Base-by-base conservation (phyloP, 148 eudicot genomes). In the Rhododendron molle region DNA sequence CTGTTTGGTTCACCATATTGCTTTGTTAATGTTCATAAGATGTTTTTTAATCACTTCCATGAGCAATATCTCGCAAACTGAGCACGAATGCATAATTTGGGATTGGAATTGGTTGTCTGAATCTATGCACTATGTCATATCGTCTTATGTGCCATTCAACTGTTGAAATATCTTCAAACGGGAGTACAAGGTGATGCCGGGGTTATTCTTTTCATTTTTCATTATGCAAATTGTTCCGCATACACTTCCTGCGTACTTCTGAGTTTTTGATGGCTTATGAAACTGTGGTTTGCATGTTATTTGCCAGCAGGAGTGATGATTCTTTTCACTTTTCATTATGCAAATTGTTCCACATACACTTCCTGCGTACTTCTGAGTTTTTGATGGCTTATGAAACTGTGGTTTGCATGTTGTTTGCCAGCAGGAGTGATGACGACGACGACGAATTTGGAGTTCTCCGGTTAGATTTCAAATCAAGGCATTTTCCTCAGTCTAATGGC, bases 381-480 rank as follows among this genome's bases (percentile, higher is more conserved):
- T 58, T 11, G 7, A 7, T 85, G 18, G 20, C 16, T 50, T 43
- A 76, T 84, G 40, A 79, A 18, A 83, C 85, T 81, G 40, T 23
- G 80, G 67, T 80, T 83, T 85, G 80, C 69, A 65, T 86, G 43
- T 86, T 54, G 60, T 90, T 21, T 85, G 86, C 52, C 81, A 85
- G 58, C 91, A 94, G 96, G 93, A 91, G 92, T 91, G 91, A 92
- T 21, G 95, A 92, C 26, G 93, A 95, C 26, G 93, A 92, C 15
- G 94, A 92, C 72, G 93, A 89, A 47, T 92, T 81, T 92, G 90
- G 91, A 85, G 85, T 85, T 84, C 91, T 91, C 88, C 92, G 73
- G 81, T 85, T 88, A 72, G 90, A 85, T 88, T 78, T 93, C 58
- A 85, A 83, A 86, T 50, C 88, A 67, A 82, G 87, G 83, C 85